Base-by-base conservation (phyloP, 116 monocot genomes). In the Phalaenopsis hybrid region DNA sequence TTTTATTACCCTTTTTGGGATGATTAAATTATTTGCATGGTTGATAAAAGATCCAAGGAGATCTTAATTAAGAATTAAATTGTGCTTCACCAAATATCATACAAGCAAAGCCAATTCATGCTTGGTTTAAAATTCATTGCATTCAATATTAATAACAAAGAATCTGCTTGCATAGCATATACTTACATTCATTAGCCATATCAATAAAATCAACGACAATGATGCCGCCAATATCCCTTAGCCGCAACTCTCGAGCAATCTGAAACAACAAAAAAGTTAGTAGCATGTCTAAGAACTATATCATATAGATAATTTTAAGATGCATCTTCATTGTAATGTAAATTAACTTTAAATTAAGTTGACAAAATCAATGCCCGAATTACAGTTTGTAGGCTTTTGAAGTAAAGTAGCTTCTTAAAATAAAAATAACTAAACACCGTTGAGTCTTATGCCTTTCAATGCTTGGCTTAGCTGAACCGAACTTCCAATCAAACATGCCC, bases 171-270 rank as follows among this genome's bases (percentile, higher is more conserved):
- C 48, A 48, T 48, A 34, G 13, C 43, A 45, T 82, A 43, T 84
- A 90, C 96, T 89, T 91, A 98, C 97, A 90, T 69, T 95, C 94
- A 84, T 93, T 93, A 78, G 23, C 77, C 97, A 98, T 98, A 76
- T 95, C 90, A 80, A 98, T 98, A 73, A 98, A 98, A 85, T 98
- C 95, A 58, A 94, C 97, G 77, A 98, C 93, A 75, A 98, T 98
- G 76, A 98, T 94, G 82, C 97, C 97, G 20, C 97, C 97, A 85
- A 98, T 92, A 89, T 98, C 97, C 46, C 97, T 94, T 61, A 98
- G 83, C n/a, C 95, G 88, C 83, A 98, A 81, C 57, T 98, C 97
- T 79, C 92, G 84, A 46, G 97, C 95, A 87, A 98, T 93, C 97
- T 98, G 91, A 78, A 85, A 84, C 21, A 49, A 81, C 28, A 13